Evolutionary conservation across 2,329 filamentous ascomycete species (phyloP), one percentile per base, ranked within the genome.

Genomic region (Nigrograna mackinnonii): DNA sequence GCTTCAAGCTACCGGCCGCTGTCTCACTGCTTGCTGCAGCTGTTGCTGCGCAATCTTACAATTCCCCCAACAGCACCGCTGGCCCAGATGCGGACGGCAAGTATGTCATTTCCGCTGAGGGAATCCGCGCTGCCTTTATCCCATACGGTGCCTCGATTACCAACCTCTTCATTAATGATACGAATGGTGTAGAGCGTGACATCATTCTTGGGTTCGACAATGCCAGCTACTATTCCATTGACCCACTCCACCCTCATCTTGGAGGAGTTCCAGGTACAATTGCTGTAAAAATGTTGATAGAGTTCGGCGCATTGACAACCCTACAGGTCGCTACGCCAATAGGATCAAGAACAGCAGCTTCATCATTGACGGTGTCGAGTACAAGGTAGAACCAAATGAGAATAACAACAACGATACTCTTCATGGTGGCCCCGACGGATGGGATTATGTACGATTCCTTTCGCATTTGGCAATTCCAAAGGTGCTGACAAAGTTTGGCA

Each of bases 341-440:
- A 84, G 87, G 51, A 91, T 91, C 74, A 83, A 82, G 75, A 90
- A 91, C 74, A 84, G 81, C 66, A 85, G 79, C 5, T 89, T 89
- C 58, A 76, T 72, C 45, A 81, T 89, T 43, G 85, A 88, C 52
- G 85, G 83, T 39, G 68, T 71, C 40, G 71, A 66, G 3, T 88
- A 81, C 66, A 67, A 84, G 46, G 70, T 87, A 41, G 57, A 71
- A 26, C 72, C 84, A 36, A 89, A 89, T 64, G 85, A 72, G 58
- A 67, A 71, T 43, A 55, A 86, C 31, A 57, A 59, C 41, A 58
- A 50, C 13, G 72, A 88, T 68, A 87, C 84, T 5, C 74, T 89
- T 28, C 86, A 89, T 62, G 85, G 86, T 37, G 85, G 85, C 6
- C 76, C 80, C 1, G 75, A 87, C 55, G 86, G 86, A 34, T 90